phyloP scores from a whole-genome alignment of 352 stramenopile genomes.

The Paralagenidium karlingii region DNA sequence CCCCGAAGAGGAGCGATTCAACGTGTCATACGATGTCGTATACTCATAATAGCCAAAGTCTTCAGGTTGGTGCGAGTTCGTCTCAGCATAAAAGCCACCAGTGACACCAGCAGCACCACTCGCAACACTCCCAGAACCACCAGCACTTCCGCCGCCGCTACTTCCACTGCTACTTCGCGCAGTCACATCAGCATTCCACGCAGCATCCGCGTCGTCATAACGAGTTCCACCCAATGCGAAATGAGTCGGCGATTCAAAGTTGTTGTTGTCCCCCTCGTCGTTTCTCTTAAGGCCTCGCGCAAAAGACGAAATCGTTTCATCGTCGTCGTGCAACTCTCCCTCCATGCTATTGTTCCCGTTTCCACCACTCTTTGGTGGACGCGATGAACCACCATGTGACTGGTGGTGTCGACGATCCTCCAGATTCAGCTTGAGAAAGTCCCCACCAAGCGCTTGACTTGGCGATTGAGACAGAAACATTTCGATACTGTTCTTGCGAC shows the following conservation, averaged over 20 bases:
- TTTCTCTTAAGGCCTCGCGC: background rate
- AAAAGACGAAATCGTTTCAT: background rate
- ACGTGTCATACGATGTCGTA: too few relatives aligned
- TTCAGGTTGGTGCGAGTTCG: too few relatives aligned
- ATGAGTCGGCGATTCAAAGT: background rate
- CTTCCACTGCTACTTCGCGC: too few relatives aligned
- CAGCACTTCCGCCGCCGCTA: too few relatives aligned
- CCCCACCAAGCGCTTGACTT: constrained; percentile 56
- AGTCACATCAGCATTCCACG: too few relatives aligned
- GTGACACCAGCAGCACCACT: too few relatives aligned
- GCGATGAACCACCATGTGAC: too few relatives aligned
- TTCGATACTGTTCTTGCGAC: constrained; percentile 78
- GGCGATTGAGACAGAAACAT: constrained; percentile 81
- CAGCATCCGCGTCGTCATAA: background rate
- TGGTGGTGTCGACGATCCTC: constrained; percentile 47
- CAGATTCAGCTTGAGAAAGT: constrained; percentile 62
- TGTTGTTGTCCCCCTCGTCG: background rate
- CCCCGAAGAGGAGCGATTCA: too few relatives aligned
- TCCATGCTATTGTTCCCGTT: background rate
- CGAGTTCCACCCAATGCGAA: background rate
- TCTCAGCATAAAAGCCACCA: too few relatives aligned
- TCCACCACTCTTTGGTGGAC: constrained; percentile 1
- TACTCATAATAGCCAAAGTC: too few relatives aligned
- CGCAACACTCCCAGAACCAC: too few relatives aligned
- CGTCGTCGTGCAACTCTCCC: background rate